Percentiles rank a stretch among this genome's conserved stretches.
Evolutionary conservation across 1,284 basidiomycete genomes (phyloP).

Genomic region (Lentinula novae-zelandiae): DNA sequence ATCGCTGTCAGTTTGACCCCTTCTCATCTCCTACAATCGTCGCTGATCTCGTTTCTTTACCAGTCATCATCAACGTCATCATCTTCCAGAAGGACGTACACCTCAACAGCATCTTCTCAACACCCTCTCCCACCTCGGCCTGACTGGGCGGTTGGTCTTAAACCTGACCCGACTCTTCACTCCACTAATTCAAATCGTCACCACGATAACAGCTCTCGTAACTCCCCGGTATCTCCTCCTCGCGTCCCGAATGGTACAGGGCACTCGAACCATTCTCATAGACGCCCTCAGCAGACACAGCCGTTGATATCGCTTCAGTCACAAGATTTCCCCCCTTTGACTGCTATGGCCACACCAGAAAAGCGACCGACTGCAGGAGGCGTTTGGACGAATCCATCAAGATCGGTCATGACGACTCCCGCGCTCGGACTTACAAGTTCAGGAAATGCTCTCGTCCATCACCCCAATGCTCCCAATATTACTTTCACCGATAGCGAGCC

Average conservation of each 20-base stretch:
- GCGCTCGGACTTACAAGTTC: conserved; percentile 19
- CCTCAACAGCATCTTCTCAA: conserved; percentile 59
- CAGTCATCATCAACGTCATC: conserved; percentile 73
- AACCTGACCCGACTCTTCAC: conserved; percentile 62
- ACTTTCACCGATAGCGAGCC: conserved; percentile 10
- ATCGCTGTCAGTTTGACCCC: conserved; percentile 54
- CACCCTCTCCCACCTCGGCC: conserved; percentile 77
- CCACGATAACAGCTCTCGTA: conserved; percentile 28
- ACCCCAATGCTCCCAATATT: conserved; percentile 23
- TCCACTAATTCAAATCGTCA: conserved; percentile 37
- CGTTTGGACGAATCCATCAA: conserved; percentile 66
- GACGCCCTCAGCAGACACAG: conserved; percentile 25
- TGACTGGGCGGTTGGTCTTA: conserved; percentile 81
- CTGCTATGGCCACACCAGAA: conserved; percentile 38
- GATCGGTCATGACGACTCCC: conserved; percentile 48
- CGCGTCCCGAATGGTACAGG: conserved; percentile 16
- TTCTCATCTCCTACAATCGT: conserved; percentile 10
- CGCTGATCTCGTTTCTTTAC: conserved; percentile 30
- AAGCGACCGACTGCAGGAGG: conserved; percentile 50
- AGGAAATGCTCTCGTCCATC: conserved; percentile 28
- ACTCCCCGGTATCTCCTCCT: conserved; percentile 20
- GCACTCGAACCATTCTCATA: conserved; percentile 3
- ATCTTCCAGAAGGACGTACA: conserved; percentile 69
- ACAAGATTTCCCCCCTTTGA: conserved; percentile 71
- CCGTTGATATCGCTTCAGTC: conserved; percentile 45